Base-by-base conservation (phyloP, 108 stramenopile genomes). In the Cyclotella cryptica region DNA sequence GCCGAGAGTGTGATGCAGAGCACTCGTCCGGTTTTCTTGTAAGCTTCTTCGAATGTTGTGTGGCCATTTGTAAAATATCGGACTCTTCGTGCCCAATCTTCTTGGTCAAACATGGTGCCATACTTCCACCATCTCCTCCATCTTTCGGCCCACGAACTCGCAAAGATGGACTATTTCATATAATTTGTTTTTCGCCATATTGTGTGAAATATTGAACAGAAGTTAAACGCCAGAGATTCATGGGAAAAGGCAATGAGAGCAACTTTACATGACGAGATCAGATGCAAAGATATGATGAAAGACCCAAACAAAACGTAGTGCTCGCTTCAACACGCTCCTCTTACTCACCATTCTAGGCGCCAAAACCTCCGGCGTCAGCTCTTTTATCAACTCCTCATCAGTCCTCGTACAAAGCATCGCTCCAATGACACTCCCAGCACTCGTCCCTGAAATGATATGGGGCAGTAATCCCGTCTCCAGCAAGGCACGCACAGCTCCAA, bases 1-100 rank as follows among this genome's bases (percentile, higher is more conserved):
- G 97, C 92, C 17, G 96, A 88, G 2, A 98, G 89, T 5, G 98
- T 98, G 71, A 99, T 98, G 85, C 98, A 98, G 54, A 99, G 88
- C 40, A 98, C 88, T 7, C 98, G 90, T 9, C 98, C 98, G 13
- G 98, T 98, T 66, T 97, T 94, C 66, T 88, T 91, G 85, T 97
- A 99, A 0, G 99, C 98, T 87, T 99, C 97, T 55, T 90, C 88
- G 73, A 99, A 98, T 0, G 99, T 99, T 85, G 92, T 90, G 52
- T 96, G 81, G 18, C 95, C 96, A 29, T 85, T 76, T 22, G 94
- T 93, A 70, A 95, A 91, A 64, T 89, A 94, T 62, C 72, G 47
- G 24, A 91, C 87, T 75, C 90, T 80, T 40, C 85, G 68, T n/a
- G 65, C 60, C 95, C 95, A 94, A 44, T 89, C 90, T 19, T 93